These are phyloP conservation scores for Dictyostelium gargantuum DNA, from an alignment of 208 protist genomes.

Conservation along the genomic window DNA sequence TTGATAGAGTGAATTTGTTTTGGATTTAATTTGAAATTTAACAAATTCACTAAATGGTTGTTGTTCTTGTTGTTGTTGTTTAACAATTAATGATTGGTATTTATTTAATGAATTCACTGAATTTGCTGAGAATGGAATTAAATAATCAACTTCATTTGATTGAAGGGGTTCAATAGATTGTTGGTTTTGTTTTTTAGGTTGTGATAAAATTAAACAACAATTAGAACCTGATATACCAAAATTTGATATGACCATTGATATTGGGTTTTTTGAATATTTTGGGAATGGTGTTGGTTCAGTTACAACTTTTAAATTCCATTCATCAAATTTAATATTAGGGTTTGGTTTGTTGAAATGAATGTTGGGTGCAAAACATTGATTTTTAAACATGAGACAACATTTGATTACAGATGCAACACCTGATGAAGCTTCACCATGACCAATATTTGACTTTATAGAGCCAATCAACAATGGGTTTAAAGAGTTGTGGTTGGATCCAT, in stretches of 20 bases:
- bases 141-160: neutral
- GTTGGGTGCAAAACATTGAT: conserved; percentile 32
- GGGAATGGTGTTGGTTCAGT: neutral
- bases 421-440: conserved; percentile 70
- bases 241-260: neutral
- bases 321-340: conserved; percentile 64
- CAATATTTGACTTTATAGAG: conserved; percentile 72
- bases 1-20: neutral
- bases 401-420: conserved; percentile 78
- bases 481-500: neutral
- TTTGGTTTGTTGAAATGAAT: conserved; percentile 70
- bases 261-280: neutral
- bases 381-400: conserved; percentile 57
- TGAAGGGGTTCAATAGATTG: neutral
- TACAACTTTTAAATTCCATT: conserved; percentile 44
- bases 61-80: neutral
- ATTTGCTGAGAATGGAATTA: conserved; percentile 47
- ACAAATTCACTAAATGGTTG: conserved; percentile 2
- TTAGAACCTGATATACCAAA: conserved; percentile 26
- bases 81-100: neutral
- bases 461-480: conserved; percentile 1
- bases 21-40: neutral
- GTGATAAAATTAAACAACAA: neutral
- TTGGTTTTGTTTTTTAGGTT: neutral
- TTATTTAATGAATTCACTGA: conserved; percentile 25